Base-by-base conservation (phyloP, 2,329 filamentous ascomycete genomes). In the Penicillium crustosum region DNA sequence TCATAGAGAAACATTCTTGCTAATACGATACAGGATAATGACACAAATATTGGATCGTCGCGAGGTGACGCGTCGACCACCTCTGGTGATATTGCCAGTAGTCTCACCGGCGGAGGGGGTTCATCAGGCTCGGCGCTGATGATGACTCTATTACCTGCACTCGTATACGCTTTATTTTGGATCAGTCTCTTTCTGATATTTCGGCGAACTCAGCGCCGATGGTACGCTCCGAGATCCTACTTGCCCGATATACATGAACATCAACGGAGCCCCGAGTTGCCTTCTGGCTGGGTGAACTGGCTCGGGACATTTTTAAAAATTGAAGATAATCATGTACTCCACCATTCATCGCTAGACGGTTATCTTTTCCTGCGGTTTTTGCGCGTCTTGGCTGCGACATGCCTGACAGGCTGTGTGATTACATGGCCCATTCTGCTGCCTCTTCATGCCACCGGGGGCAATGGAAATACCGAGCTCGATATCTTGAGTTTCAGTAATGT, bases 311-410 rank as follows among this genome's bases (percentile, higher is more conserved):
- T 85, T 66, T 75, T 79, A 53, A 77, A 77, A 43, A 79, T 86
- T 10, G 79, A 83, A 6, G 93, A 97, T 72, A 85, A 86, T 23
- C 89, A 90, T 70, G 86, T 93, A n/a, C 85, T 97, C 8, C 90
- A 94, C 67, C 90, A 95, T 77, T 90, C 92, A 64, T 95, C 92
- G 1, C 84, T 97, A 52, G 93, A 97, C 73, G 90, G 90, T 25
- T 97, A 93, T 75, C 87, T 97, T 44, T 96, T 95, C 74, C 81
- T 97, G 25, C 90, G 93, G 23, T 96, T 93, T 67, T 78, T 97
- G 61, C 88, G 91, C 65, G 89, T 94, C 44, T 80, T 90, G 43
- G 87, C 88, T 61, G 82, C 89, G 58, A 88, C 93, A 61, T 93
- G 89, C 73, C 83, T 97, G 31, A 87, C 91, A 7, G 94, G 93